Evolutionary conservation across 2,329 filamentous ascomycete genomes (phyloP), one percentile per base, ranked within the genome.

Genomic region (Cercospora sesami): DNA sequence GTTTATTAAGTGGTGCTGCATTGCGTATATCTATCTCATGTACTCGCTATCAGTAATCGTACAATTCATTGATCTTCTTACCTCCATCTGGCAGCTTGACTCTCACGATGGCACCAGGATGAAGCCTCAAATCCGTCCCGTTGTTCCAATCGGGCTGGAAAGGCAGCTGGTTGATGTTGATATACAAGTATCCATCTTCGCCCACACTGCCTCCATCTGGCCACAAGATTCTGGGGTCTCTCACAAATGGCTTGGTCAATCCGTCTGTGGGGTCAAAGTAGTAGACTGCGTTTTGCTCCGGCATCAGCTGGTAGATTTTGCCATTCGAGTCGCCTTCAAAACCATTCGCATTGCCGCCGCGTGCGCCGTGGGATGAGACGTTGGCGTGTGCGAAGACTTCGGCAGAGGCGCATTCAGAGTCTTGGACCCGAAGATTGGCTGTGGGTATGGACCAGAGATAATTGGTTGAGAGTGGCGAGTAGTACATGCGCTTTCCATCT

Each of bases 121-220:
- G 73, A 4, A 73, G 66, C 61, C 83, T 78, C 31, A 76, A 68
- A 74, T 84, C 83, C 2, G 79, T 75, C 0, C 82, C 82, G 69
- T 80, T 72, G 68, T 85, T 85, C 82, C 82, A 84, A 64, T 80
- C 78, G 3, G 81, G 78, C 74, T 84, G 81, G 72, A 81, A 83
- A 1, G 80, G 81, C 66, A 85, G 68, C 73, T 85, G 83, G 69
- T 85, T 83, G 69, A 84, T 81, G 63, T 83, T 84, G 66, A 84
- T 73, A 68, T 85, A 84, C 14, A 85, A 72, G 60, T 82, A 85
- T 2, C 79, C 81, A 73, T 83, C 81, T 33, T 75, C 79, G 0
- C 78, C 81, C 16, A 81, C 73, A 58, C 79, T 80, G 16, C 79
- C 79, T 53, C 79, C 80, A 70, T 83, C 81, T 0, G 79, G 79